phyloP scores from a whole-genome alignment of 1,284 basidiomycete species.

The Peniophora sp. region DNA sequence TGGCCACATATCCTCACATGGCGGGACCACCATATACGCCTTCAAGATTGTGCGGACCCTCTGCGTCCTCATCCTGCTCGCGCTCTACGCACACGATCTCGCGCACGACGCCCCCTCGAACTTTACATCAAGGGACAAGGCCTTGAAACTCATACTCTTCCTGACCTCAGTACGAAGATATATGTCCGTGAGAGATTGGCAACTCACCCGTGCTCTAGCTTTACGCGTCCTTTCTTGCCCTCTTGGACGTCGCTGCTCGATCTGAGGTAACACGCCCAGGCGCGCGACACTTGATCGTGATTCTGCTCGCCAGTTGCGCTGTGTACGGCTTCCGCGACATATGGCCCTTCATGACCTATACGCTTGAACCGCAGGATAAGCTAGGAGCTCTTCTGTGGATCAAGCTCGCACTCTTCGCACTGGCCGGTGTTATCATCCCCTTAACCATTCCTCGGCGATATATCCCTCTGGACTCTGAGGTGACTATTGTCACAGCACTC shows the following conservation, averaged over 20 bases:
- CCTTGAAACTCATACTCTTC: background rate
- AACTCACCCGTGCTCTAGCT: too few species aligned
- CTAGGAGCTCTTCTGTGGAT: conserved; percentile 22
- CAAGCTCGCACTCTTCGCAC: conserved; percentile 26
- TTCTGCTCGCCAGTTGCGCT: too few species aligned
- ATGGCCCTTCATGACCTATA: conserved; percentile 50
- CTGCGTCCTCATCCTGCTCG: too few species aligned
- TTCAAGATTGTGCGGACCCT: conserved; percentile 1
- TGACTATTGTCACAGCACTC: conserved; percentile 9
- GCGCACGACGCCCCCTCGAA: background rate
- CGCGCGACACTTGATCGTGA: too few species aligned
- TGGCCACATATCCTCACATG: conserved; percentile 8
- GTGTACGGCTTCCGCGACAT: conserved; percentile 53
- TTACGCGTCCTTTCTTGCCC: too few species aligned
- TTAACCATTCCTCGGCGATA: conserved; percentile 30
- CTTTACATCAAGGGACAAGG: background rate
- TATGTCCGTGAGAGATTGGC: too few species aligned
- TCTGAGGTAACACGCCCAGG: too few species aligned
- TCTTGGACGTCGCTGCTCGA: too few species aligned
- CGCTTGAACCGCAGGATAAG: conserved; percentile 28
- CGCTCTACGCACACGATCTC: background rate
- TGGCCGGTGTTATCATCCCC: conserved; percentile 32
- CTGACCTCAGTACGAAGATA: background rate
- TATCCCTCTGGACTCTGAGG: conserved; percentile 25
- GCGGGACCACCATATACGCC: conserved; percentile 18